These are phyloP conservation scores for Delphinella strobiligena DNA, from an alignment of 2,329 filamentous ascomycete species.

Conservation along the genomic window DNA sequence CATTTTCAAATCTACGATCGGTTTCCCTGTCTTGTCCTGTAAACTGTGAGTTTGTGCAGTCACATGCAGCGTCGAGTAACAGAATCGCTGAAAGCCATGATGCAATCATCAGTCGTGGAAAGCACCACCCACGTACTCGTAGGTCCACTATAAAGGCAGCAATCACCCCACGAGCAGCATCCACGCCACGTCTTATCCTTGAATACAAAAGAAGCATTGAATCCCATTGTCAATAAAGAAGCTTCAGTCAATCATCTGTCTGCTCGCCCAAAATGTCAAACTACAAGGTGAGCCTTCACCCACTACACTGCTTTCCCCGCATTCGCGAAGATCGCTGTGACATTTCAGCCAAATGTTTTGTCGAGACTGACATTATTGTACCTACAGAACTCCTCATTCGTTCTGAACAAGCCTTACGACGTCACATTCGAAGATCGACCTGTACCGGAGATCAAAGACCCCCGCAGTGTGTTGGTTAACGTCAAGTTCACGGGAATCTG, in stretches of 20 bases:
- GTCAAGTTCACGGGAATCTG: conserved; percentile 83
- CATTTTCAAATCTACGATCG: not conserved
- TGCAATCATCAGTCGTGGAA: not conserved
- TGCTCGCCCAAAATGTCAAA: too few species aligned
- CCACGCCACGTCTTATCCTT: not conserved
- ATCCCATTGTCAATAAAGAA: too few species aligned
- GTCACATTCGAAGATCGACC: conserved; percentile 67
- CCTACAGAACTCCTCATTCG: conserved; percentile 70
- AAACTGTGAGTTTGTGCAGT: not conserved
- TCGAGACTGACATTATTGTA: not conserved
- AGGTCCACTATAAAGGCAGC: too few species aligned
- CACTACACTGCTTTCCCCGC: too few species aligned
- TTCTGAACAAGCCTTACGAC: conserved; percentile 64
- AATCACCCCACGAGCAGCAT: not conserved
- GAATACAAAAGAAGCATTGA: too few species aligned
- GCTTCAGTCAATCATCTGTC: too few species aligned
- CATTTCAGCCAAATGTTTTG: not conserved
- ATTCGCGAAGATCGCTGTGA: not conserved
- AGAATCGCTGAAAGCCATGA: not conserved
- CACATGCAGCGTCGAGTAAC: not conserved
- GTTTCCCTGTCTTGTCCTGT: not conserved
- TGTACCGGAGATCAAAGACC: conserved; percentile 49
- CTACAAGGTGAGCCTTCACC: too few species aligned
- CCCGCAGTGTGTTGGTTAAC: conserved; percentile 68
- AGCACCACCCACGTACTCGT: not conserved